Evolutionary conservation across 176 grass and related monocot species (phyloP), one percentile per base, ranked within the genome.

Genomic region (Carex scoparia): DNA sequence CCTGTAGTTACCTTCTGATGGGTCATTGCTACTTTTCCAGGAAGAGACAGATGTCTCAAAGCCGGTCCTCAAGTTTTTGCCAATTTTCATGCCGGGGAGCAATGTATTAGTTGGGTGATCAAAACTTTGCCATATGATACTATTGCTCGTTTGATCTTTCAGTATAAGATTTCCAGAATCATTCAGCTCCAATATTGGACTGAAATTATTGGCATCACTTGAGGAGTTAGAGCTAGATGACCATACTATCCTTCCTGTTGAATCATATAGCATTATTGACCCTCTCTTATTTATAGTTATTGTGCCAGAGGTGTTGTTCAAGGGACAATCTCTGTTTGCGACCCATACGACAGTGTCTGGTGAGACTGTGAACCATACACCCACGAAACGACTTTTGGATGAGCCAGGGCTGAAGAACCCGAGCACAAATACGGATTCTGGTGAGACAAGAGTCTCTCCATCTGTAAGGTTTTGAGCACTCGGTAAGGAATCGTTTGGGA

Each of bases 361-460:
- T 8, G 84, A 81, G 48, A 85, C 74, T 27, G 79, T 81, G 84
- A 86, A 90, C 91, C 88, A 93, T 32, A 93, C 86, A 42, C 88
- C 91, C 0, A 93, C 84, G 2, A 12, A 93, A 46, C 86, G 72
- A 33, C 48, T 86, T 18, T 53, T 62, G 35, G 18, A 53, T 19
- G 56, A 40, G 61, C 72, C 44, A 54, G 81, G 11, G 66, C 84
- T 19, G 48, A 93, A 93, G 88, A 93, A 83, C 27, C 88, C 88
- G 0, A 92, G 80, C 62, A 70, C 74, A 82, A 93, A 93, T 55
- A 61, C 16, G 12, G 84, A 27, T 14, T 44, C 18, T 5, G 86
- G 57, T 16, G 91, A 93, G 19, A 65, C 84, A 8, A 93, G 83
- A 55, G 23, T 90, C 66, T 82, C 59, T 16, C 83, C 80, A 33